Evolutionary conservation across 192 early-diverging fungal genomes (phyloP), one percentile per base, ranked within the genome.

Genomic region (Chytriomyces sp.): DNA sequence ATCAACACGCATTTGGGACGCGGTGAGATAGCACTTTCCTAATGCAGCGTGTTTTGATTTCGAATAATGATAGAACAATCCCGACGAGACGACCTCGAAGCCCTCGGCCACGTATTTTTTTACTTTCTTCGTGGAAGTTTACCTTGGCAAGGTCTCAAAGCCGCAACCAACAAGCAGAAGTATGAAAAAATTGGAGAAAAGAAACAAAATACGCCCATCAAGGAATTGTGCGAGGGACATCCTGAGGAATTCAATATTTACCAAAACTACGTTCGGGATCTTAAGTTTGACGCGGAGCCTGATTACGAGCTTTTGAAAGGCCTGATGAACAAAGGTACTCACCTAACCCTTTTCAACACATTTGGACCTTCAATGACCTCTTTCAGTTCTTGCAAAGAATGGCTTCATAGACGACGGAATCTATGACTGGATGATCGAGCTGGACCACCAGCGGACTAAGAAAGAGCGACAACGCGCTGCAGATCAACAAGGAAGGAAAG

Each of bases 101-200:
- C 95, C 25, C 88, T 98, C 64, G 96, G 96, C 39, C 96, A 98
- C 78, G 96, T 98, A 6, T 98, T 98, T 67, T 94, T 98, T 88
- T 98, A 98, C 85, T 96, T 98, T 81, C 85, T 98, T 78, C 87
- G 94, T 52, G 93, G 95, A 22, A 86, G 85, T 30, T 82, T 98
- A 54, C 96, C 96, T 19, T 98, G 96, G 96, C 96, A 98, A 79
- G 96, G 96, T 6, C 81, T 98, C 22, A 97, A 96, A 80, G 96
- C 96, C 0, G 92, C 91, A 19, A 96, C 93, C 69, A 98, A 98
- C 85, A 95, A 96, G 78, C 96, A 98, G 86, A 98, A 98, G 75
- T 98, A 98, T 80, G 96, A 98, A 77, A 94, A 96, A 78, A 98
- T 98, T 78, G 96, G 96, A 52, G 96, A 98, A 81, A 94, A 95